Percentiles rank a stretch among this genome's conserved stretches.
Conservation (phyloP, 192 early-diverging fungal species). For the Thamnidium elegans region DNA sequence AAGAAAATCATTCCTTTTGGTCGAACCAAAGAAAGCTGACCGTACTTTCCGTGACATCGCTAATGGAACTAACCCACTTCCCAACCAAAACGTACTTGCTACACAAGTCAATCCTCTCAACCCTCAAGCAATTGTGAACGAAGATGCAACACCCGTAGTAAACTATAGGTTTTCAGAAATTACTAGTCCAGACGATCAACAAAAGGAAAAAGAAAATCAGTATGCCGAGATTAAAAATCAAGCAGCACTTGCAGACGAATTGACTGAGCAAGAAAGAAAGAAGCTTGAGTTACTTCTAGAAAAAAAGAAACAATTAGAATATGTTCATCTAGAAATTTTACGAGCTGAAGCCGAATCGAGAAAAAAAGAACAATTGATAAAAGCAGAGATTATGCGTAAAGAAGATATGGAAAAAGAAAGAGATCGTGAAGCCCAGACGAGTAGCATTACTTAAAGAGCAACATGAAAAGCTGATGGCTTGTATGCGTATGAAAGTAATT, state of each 20-base stretch:
- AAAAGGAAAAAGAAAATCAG: conserved; percentile 5
- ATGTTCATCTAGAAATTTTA: no score
- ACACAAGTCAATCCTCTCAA: background rate
- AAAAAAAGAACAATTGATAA: background rate
- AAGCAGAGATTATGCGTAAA: background rate
- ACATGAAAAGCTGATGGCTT: background rate
- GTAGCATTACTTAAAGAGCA: background rate
- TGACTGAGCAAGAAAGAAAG: background rate
- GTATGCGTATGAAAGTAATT: background rate
- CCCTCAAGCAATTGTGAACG: background rate
- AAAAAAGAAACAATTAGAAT: background rate
- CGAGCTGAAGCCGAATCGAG: conserved; percentile 3
- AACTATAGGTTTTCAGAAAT: background rate
- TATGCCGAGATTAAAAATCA: conserved; percentile 2
- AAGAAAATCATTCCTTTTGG: conserved; percentile 6
- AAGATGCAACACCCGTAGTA: background rate
- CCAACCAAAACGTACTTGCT: background rate
- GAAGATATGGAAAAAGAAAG: background rate
- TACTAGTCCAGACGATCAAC: background rate
- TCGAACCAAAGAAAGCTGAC: conserved; percentile 26
- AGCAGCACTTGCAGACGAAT: background rate
- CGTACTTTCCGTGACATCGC: conserved; percentile 17
- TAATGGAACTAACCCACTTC: background rate
- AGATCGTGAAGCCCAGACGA: background rate
- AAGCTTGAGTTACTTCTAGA: conserved; percentile 1